Conservation (phyloP, 257 asterid species). For the Primulina huaijiensis region DNA sequence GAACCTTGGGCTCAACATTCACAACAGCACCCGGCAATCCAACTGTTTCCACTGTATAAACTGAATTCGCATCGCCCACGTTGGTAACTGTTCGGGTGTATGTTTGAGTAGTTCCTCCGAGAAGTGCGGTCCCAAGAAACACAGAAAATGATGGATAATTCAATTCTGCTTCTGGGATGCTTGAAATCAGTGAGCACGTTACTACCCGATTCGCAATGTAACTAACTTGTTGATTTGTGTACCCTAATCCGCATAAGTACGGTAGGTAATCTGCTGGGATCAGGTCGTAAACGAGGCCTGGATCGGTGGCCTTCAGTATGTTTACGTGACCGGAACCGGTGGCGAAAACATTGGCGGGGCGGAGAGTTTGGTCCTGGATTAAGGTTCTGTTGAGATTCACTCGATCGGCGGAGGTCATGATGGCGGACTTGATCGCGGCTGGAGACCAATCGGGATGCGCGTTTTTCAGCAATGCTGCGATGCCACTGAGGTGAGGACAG, state of each 20-base stretch:
- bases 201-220: conserved; percentile 20
- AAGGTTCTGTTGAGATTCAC: conserved; percentile 17
- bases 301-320: conserved; percentile 24
- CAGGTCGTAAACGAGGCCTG: conserved; percentile 41
- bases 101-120: not conserved
- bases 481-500: conserved; percentile 41
- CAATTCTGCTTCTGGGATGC: conserved; percentile 28
- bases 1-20: conserved; percentile 30
- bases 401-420: conserved; percentile 38
- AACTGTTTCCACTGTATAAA: conserved; percentile 1
- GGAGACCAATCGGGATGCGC: conserved; percentile 37
- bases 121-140: not conserved
- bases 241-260: conserved; percentile 35
- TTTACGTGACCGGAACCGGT: conserved; percentile 43
- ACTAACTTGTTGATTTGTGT: conserved; percentile 26
- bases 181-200: conserved; percentile 20
- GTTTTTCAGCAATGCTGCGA: conserved; percentile 35
- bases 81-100: conserved; percentile 37
- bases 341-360: conserved; percentile 20
- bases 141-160: conserved; percentile 40
- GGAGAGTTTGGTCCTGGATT: conserved; percentile 19
- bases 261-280: conserved; percentile 33
- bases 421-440: conserved; percentile 34
- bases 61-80: conserved; percentile 31
- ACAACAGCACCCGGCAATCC: conserved; percentile 18